These are phyloP conservation scores for Sanghuangporus weigelae DNA, from an alignment of 1,284 basidiomycete species.

Conservation along the genomic window DNA sequence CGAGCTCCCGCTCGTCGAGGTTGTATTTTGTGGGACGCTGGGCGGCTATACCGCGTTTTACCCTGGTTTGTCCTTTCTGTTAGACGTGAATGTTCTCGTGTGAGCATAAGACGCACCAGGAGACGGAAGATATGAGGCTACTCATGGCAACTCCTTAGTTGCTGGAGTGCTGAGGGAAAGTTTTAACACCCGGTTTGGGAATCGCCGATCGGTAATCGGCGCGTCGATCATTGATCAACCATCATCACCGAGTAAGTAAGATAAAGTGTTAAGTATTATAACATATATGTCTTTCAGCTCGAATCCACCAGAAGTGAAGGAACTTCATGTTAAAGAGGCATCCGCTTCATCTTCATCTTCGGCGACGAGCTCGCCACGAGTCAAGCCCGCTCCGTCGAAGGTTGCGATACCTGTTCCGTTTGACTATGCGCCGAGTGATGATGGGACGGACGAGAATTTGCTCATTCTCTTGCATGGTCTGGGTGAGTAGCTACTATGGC, in stretches of 20 bases:
- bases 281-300: no score
- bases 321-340: background rate
- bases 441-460: slow-evolving; percentile 84
- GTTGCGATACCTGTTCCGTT: slow-evolving; percentile 50
- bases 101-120: slow-evolving; percentile 33
- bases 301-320: background rate
- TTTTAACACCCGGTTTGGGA: background rate
- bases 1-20: slow-evolving; percentile 87
- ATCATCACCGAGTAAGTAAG: no score
- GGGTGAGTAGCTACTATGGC: slow-evolving; percentile 43
- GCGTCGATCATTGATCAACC: background rate
- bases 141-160: slow-evolving; percentile 42
- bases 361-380: slow-evolving; percentile 25
- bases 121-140: slow-evolving; percentile 60
- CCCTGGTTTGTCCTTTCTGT: no score
- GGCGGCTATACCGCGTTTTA: slow-evolving; percentile 75
- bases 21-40: slow-evolving; percentile 85
- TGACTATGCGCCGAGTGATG: slow-evolving; percentile 62
- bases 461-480: slow-evolving; percentile 85
- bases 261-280: no score
- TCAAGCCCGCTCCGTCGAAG: slow-evolving; percentile 47
- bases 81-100: no score
- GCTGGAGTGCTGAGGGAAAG: background rate
- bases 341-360: background rate
- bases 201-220: background rate